A percentile compares a stretch with the other conserved stretches of the same genome.
Evolutionary conservation across 1,284 basidiomycete genomes (phyloP).

Genomic region (Apiotrichum porosum): DNA sequence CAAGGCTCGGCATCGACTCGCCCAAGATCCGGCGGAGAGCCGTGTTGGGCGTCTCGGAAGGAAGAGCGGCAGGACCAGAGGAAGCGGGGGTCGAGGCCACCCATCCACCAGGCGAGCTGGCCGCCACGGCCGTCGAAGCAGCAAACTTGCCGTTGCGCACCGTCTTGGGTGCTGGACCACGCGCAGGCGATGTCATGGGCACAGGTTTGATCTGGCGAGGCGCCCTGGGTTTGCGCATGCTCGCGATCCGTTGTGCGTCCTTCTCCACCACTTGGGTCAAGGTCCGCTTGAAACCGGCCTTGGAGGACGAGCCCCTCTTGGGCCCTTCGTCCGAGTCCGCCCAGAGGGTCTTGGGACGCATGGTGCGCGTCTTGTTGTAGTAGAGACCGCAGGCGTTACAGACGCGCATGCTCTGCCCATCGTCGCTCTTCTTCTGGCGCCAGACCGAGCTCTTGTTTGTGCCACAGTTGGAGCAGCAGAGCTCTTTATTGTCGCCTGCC

Average conservation of each 20-base stretch:
- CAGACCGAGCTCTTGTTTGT: slow-evolving; percentile 42
- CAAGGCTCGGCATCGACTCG: slow-evolving; percentile 23
- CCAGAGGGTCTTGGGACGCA: slow-evolving; percentile 44
- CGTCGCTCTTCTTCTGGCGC: slow-evolving; percentile 40
- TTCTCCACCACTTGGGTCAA: slow-evolving; percentile 38
- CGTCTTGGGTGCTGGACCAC: slow-evolving; percentile 10
- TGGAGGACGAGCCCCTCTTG: neutral
- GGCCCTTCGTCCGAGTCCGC: slow-evolving; percentile 3
- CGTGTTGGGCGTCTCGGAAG: slow-evolving; percentile 12
- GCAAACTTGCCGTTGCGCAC: slow-evolving; percentile 20
- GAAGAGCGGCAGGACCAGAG: neutral
- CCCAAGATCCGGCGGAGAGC: slow-evolving; percentile 16
- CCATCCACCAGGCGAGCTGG: slow-evolving; percentile 32
- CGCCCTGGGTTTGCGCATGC: slow-evolving; percentile 7
- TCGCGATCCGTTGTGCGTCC: slow-evolving; percentile 37
- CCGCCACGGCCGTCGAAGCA: slow-evolving; percentile 13
- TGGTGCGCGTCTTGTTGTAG: slow-evolving; percentile 41
- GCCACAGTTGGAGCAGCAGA: slow-evolving; percentile 43
- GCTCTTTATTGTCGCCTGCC: neutral
- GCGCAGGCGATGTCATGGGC: slow-evolving; percentile 31
- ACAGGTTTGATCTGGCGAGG: slow-evolving; percentile 13
- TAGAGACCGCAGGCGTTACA: slow-evolving; percentile 50
- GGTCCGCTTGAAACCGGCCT: slow-evolving; percentile 35
- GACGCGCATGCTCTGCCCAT: slow-evolving; percentile 34
- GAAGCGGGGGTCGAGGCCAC: neutral